Evolutionary conservation across 83 land plant genomes (phyloP).

Genomic region (Thuja plicata): DNA sequence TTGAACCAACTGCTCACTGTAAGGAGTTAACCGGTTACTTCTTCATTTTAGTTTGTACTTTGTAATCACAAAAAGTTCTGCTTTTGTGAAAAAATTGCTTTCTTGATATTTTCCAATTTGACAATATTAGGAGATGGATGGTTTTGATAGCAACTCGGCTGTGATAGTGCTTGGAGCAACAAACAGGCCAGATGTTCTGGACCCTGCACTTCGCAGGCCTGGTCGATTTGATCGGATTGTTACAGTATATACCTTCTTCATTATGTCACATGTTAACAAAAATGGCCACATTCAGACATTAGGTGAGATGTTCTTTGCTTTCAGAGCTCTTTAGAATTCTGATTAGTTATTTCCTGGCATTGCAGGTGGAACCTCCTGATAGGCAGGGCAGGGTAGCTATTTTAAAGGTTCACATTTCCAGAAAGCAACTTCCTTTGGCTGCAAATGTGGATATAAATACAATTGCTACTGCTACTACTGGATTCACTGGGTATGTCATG

Average conservation of each 20-base stretch:
- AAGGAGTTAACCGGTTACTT: conserved; percentile 17
- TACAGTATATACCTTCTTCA: conserved; percentile 38
- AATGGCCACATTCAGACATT: not conserved
- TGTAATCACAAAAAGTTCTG: not conserved
- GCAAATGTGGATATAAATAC: conserved; percentile 73
- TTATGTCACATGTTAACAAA: not conserved
- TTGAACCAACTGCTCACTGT: conserved; percentile 97
- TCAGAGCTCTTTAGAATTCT: not conserved
- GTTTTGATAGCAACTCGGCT: conserved; percentile 97
- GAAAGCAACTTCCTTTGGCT: conserved; percentile 88
- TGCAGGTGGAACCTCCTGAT: conserved; percentile 97
- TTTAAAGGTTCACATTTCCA: conserved; percentile 80
- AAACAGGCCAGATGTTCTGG: conserved; percentile 94
- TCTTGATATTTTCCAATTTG: conserved; percentile 7
- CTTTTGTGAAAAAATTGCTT: not conserved
- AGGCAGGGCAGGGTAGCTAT: conserved; percentile 91
- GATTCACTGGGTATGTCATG: conserved; percentile 79
- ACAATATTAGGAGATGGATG: conserved; percentile 90
- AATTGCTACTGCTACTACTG: conserved; percentile 93
- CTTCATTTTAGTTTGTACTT: conserved; percentile 8
- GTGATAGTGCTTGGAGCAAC: conserved; percentile 99
- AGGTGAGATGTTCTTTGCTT: not conserved
- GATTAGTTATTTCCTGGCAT: conserved; percentile 14
- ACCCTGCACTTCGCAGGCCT: conserved; percentile 96
- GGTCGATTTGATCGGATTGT: conserved; percentile 99